Evolutionary conservation across 768 basidiomycete genomes (phyloP), one percentile per base, ranked within the genome.

Genomic region (Phaffia australis): DNA sequence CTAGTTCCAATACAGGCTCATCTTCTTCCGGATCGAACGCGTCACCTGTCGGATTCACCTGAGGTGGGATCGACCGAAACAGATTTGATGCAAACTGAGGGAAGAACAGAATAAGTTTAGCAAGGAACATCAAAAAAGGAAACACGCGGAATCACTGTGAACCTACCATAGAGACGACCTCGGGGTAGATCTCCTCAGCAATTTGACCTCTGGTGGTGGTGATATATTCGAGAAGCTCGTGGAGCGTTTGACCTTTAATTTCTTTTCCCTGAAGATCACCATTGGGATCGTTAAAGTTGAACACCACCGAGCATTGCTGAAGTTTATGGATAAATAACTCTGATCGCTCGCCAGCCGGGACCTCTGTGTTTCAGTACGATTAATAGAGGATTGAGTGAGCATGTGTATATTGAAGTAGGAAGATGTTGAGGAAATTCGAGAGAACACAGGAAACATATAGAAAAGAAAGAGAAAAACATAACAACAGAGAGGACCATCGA

Each of bases 21-120:
- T 99, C 95, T 79, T 99, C 95, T 78, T 99, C 95, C 25, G 95
- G 95, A 75, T 99, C 95, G 75, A 95, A 99, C 1, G 94, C 95
- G 76, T 99, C 95, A 63, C 95, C 95, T 16, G 85, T 88, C 6
- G 95, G 95, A 74, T 99, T 99, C 66, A 98, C 94, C 54, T 93
- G 95, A 73, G 95, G 95, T 78, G 95, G 95, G 83, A 99, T 98
- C 74, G 95, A 92, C 70, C 95, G 89, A 82, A 99, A 99, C 71
- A 99, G 87, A 79, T 99, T 99, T 75, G 87, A 86, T 59, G 89
- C 87, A 81, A 98, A 99, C 94, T 98, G 76, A 65, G 16, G 48
- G 49, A 25, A 35, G 2, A 58, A 42, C 5, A 0, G 47, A 35
- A 52, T n/a, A 14, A 35, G n/a, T 29, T 59, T 9, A 49, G 32